Evolutionary conservation across 192 early-diverging fungal genomes (phyloP), one percentile per base, ranked within the genome.

Genomic region (Coemansia sp.): DNA sequence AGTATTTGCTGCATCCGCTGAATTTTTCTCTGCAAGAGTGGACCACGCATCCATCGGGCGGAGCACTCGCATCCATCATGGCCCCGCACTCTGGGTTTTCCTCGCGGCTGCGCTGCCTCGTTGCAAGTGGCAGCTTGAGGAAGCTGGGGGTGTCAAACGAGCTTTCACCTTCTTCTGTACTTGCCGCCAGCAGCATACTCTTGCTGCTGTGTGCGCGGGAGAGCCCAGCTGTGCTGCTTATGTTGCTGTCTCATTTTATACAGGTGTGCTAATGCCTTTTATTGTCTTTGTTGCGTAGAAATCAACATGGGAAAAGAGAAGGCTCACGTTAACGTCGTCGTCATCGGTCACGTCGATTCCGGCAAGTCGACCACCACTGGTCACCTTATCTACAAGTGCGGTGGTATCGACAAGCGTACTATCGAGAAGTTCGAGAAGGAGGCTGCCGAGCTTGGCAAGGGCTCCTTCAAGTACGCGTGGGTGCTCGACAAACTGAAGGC

Each of bases 331-430:
- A 89, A 90, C 86, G 86, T 92, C 85, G 91, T 91, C 83, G 92
- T 98, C 83, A 94, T 94, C 83, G 94, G 95, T 74, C 95, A 98
- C 94, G 95, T 98, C 89, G 95, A 97, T 88, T 98, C 95, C 80
- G 95, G 97, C 84, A 98, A 98, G 89, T 98, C 95, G 80, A 98
- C 97, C 88, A 97, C 95, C 79, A 97, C 95, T 69, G 97, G 97
- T 84, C 97, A 95, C 86, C 88, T 98, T 84, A 93, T 98, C 87
- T 97, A 95, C 91, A 94, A 97, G 87, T 92, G 92, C 88, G 97
- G 95, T 87, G 95, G 94, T 93, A 97, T 98, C 81, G 91, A 93
- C 85, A 92, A 96, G 90, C 93, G 94, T 95, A 94, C 93, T 87
- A 98, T 98, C 60, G 94, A 98, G 84, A 95, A 95, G 92, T 95